Evolutionary conservation across 257 asterid genomes (phyloP).

Genomic region (Striga asiatica): DNA sequence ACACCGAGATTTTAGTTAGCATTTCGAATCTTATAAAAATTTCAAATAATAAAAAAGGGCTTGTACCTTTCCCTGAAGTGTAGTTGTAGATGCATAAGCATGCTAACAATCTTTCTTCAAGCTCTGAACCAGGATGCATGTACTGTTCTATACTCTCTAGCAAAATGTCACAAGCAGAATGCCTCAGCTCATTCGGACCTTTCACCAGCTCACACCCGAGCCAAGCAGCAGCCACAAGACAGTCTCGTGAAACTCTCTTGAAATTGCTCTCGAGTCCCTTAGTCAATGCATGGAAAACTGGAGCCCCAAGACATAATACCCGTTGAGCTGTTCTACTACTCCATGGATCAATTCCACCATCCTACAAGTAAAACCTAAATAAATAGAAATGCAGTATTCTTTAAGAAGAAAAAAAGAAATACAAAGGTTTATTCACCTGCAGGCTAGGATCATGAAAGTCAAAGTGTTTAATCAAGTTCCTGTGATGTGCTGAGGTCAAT

Average conservation of each 20-base stretch:
- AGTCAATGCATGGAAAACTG: constrained; percentile 50
- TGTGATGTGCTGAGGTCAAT: constrained; percentile 42
- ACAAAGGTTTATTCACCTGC: constrained; percentile 29
- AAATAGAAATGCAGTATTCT: constrained; percentile 2
- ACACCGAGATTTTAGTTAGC: too few relatives aligned
- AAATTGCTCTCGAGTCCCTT: constrained; percentile 64
- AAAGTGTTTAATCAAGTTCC: constrained; percentile 56
- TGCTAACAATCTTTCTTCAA: constrained; percentile 83
- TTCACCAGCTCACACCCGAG: constrained; percentile 72
- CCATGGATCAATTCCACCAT: constrained; percentile 62
- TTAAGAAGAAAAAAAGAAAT: background rate
- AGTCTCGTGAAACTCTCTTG: constrained; percentile 58
- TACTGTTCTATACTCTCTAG: constrained; percentile 51
- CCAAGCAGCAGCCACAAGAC: constrained; percentile 65
- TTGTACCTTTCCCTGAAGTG: constrained; percentile 69
- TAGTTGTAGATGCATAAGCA: constrained; percentile 79
- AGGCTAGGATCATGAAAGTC: constrained; percentile 61
- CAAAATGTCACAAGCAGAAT: constrained; percentile 64
- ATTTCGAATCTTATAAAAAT: too few relatives aligned
- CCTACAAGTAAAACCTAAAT: constrained; percentile 44
- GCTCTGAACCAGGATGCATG: constrained; percentile 83
- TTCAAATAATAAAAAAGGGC: background rate
- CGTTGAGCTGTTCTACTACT: constrained; percentile 52
- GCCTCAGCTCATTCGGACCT: constrained; percentile 53
- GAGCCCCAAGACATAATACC: constrained; percentile 37